Evolutionary conservation across 495 filamentous ascomycete genomes (phyloP), one percentile per base, ranked within the genome.

Genomic region (Xylaria sp.): DNA sequence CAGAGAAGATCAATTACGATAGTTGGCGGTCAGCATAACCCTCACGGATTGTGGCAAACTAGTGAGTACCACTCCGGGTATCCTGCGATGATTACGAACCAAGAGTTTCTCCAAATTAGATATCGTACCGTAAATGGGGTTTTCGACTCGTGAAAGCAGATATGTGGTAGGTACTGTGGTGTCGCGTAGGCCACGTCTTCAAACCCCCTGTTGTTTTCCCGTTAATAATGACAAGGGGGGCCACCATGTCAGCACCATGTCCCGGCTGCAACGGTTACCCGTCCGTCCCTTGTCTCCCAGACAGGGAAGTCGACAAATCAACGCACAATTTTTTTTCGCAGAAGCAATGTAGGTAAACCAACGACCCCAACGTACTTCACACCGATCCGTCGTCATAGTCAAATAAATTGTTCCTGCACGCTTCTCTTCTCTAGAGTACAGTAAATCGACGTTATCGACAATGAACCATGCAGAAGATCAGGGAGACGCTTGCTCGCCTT

Each of bases 391-490:
- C 46, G 26, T 21, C 58, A 35, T 62, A 29, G 9, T n/a, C 44
- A 17, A 52, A 43, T 63, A 29, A 46, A 70, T 53, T 55, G 33
- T 44, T 53, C 3, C 24, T 61, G 1, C 19, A 63, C 31, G 21
- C 24, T 26, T n/a, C 17, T 57, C 35, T 35, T 40, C 19, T 40
- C 52, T 19, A 46, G 29, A 50, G 12, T 19, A 46, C 19, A 50
- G 12, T n/a, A 66, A n/a, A 48, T 26, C 61, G 7, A 43, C 29
- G 24, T 3, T 58, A 48, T 67, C 59, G 63, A 69, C 46, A 29
- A 77, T 62, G 77, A 77, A 75, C 73, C 69, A 79, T 79, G 77
- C 75, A 79, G 66, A 74, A 74, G 72, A 79, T 79, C 62, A 79
- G 70, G 66, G 75, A 79, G 68, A 76, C 77, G 48, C 71, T 79